Percentiles rank a stretch among this genome's conserved stretches.
Conservation (phyloP, 495 filamentous ascomycete species). For the Neurospora sp. region DNA sequence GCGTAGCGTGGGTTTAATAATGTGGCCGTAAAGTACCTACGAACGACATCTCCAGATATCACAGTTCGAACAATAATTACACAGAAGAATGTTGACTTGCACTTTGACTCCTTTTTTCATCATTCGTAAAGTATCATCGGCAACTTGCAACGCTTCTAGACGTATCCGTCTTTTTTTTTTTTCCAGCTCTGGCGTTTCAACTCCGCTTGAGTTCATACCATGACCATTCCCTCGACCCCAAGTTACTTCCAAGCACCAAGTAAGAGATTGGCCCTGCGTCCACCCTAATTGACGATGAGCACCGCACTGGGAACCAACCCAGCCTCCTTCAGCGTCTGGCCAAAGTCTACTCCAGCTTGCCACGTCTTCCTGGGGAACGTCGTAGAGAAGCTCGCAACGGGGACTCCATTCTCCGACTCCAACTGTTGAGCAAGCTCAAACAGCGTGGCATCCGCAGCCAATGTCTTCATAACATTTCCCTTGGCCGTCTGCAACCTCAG, state of each 20-base stretch:
- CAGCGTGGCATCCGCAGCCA: constrained; percentile 76
- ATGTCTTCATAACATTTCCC: constrained; percentile 71
- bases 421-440: constrained; percentile 83
- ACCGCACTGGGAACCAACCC: constrained; percentile 82
- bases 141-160: neutral
- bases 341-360: constrained; percentile 64
- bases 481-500: constrained; percentile 66
- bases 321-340: constrained; percentile 84
- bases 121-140: neutral
- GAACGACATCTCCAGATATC: neutral
- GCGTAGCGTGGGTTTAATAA: neutral
- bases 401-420: constrained; percentile 42
- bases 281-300: constrained; percentile 55
- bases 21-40: neutral
- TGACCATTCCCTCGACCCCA: neutral
- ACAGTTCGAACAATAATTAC: neutral
- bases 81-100: neutral
- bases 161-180: neutral
- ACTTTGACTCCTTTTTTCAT: neutral
- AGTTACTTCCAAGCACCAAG: neutral
- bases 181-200: neutral
- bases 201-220: neutral
- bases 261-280: neutral
- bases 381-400: constrained; percentile 65
- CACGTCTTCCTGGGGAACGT: constrained; percentile 85